A percentile compares a stretch with the other conserved stretches of the same genome.
These are phyloP conservation scores for Syzygium syzygioides DNA, from an alignment of 441 rosid genomes.

Conservation along the genomic window DNA sequence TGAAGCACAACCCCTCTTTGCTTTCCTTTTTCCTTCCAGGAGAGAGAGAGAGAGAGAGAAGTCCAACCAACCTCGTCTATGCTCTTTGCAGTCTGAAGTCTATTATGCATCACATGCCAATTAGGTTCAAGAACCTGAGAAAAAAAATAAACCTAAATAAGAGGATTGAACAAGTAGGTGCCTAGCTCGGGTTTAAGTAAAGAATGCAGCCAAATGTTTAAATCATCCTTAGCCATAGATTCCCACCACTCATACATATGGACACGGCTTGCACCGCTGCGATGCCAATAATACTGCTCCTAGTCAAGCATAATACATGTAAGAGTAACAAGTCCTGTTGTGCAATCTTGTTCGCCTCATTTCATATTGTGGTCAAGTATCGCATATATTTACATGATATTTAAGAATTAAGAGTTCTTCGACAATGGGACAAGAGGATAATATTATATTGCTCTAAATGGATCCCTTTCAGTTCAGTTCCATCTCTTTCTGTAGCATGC, in stretches of 20 bases:
- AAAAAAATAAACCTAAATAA: neutral
- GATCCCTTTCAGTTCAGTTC: neutral
- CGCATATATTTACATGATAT: neutral
- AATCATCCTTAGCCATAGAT: neutral
- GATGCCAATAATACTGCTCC: neutral
- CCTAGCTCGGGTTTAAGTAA: neutral
- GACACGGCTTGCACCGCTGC: neutral
- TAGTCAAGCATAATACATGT: neutral
- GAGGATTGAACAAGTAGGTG: neutral
- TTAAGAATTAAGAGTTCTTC: neutral
- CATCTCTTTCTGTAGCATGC: neutral
- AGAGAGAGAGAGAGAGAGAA: neutral
- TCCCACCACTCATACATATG: neutral
- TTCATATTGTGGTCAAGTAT: neutral
- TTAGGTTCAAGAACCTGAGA: slow-evolving; percentile 96
- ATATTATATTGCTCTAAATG: neutral
- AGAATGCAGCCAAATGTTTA: neutral
- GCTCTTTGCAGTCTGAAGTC: slow-evolving; percentile 75
- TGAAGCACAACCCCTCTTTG: neutral
- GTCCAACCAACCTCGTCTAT: slow-evolving; percentile 70
- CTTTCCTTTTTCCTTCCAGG: neutral
- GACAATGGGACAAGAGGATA: neutral
- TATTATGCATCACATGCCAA: slow-evolving; percentile 83
- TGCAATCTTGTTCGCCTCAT: neutral
- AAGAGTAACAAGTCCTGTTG: neutral